Conservation (phyloP, 495 filamentous ascomycete genomes). For the Aspergillus sparsus region DNA sequence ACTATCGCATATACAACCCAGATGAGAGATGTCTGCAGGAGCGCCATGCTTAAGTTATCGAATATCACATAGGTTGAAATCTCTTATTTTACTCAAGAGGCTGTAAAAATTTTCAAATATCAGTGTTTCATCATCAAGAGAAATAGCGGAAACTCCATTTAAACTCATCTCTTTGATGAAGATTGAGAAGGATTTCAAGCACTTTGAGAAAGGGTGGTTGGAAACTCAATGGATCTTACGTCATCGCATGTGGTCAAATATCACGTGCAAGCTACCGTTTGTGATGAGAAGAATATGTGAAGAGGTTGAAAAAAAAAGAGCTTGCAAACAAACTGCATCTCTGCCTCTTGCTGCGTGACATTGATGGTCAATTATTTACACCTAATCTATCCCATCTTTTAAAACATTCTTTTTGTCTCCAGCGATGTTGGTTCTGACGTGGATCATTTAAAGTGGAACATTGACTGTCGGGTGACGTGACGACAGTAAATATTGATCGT, state of each 20-base stretch:
- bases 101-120: neutral
- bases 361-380: neutral
- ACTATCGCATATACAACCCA: conserved; percentile 90
- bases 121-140: no score
- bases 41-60: conserved; percentile 51
- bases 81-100: neutral
- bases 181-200: no score
- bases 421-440: conserved; percentile 19
- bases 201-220: no score
- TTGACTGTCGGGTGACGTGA: conserved; percentile 23
- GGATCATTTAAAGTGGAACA: conserved; percentile 20
- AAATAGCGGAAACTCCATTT: no score
- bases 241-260: conserved; percentile 20
- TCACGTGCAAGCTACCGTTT: conserved; percentile 19
- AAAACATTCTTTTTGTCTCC: neutral
- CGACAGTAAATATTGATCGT: neutral
- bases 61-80: conserved; percentile 19
- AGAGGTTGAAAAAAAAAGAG: neutral
- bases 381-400: neutral
- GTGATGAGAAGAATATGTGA: neutral
- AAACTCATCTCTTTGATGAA: no score
- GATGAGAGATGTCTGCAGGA: conserved; percentile 81
- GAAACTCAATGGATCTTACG: conserved; percentile 17
- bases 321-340: neutral
- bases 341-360: neutral